These are phyloP conservation scores for Xylariaceae sp. DNA, from an alignment of 2,329 filamentous ascomycete genomes.

Conservation along the genomic window DNA sequence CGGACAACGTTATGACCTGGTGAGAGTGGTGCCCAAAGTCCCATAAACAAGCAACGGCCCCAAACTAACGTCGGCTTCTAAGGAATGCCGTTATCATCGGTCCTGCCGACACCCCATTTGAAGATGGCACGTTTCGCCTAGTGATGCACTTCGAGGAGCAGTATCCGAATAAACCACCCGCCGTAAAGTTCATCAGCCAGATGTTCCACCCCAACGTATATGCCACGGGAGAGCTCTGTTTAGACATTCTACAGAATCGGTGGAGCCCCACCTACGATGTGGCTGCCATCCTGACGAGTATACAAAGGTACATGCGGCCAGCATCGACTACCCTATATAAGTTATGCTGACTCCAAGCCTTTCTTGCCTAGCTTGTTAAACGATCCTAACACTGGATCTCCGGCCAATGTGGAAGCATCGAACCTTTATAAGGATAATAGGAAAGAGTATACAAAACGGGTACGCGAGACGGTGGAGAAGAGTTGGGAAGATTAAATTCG, in stretches of 20 bases:
- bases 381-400: slow-evolving; percentile 96
- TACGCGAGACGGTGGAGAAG: slow-evolving; percentile 96
- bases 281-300: slow-evolving; percentile 91
- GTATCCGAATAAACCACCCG: slow-evolving; percentile 96
- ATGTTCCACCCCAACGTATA: slow-evolving; percentile 99
- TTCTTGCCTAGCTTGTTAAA: slow-evolving; percentile 68
- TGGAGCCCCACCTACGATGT: slow-evolving; percentile 99
- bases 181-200: slow-evolving; percentile 96
- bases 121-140: slow-evolving; percentile 94
- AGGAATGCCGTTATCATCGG: slow-evolving; percentile 99
- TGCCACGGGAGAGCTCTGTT: slow-evolving; percentile 88
- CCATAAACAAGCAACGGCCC: slow-evolving; percentile 3
- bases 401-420: slow-evolving; percentile 94
- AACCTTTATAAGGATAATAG: slow-evolving; percentile 98
- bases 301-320: slow-evolving; percentile 66
- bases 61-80: slow-evolving; percentile 25
- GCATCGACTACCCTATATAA: background rate
- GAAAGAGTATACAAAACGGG: slow-evolving; percentile 91
- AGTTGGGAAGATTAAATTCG: slow-evolving; percentile 81
- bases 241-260: slow-evolving; percentile 94
- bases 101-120: slow-evolving; percentile 92
- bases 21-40: slow-evolving; percentile 38
- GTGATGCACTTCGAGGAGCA: slow-evolving; percentile 99
- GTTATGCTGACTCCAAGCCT: background rate
- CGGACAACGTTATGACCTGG: slow-evolving; percentile 97